phyloP scores from a whole-genome alignment of 2,329 filamentous ascomycete species.

The Talaromyces sp. region DNA sequence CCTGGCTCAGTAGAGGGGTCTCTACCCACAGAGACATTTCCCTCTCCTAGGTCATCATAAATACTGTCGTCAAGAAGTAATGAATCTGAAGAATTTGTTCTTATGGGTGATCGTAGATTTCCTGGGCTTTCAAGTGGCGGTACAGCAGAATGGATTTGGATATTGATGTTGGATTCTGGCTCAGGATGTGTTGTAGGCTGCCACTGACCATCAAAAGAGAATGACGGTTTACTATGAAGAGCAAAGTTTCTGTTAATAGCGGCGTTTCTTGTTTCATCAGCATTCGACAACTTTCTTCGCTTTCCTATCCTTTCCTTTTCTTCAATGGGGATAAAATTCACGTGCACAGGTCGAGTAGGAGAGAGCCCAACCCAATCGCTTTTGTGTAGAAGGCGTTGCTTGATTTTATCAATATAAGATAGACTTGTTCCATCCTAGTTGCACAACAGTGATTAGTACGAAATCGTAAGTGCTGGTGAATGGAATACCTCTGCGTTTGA shows the following conservation, averaged over 20 bases:
- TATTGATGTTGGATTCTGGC: neutral
- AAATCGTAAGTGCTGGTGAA: neutral
- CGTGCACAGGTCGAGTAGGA: conserved; percentile 26
- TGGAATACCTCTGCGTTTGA: neutral
- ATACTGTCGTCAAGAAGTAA: neutral
- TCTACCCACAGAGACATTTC: neutral
- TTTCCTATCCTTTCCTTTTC: conserved; percentile 29
- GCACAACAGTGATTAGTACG: conserved; percentile 2
- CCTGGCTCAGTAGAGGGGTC: neutral
- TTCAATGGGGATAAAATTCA: conserved; percentile 22
- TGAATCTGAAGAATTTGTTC: neutral
- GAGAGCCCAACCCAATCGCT: conserved; percentile 34
- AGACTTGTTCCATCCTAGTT: neutral
- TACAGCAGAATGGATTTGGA: neutral
- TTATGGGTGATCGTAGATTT: neutral
- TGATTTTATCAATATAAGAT: conserved; percentile 21
- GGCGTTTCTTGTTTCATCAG: conserved; percentile 22
- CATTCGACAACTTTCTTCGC: conserved; percentile 26
- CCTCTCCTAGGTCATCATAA: neutral
- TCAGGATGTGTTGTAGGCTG: neutral
- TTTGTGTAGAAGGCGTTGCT: conserved; percentile 27
- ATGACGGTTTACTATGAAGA: conserved; percentile 1
- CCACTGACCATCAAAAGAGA: neutral
- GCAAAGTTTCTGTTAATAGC: conserved; percentile 2
- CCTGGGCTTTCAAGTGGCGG: neutral